Evolutionary conservation across 441 rosid genomes (phyloP), one percentile per base, ranked within the genome.

Genomic region (Populus hybrid): DNA sequence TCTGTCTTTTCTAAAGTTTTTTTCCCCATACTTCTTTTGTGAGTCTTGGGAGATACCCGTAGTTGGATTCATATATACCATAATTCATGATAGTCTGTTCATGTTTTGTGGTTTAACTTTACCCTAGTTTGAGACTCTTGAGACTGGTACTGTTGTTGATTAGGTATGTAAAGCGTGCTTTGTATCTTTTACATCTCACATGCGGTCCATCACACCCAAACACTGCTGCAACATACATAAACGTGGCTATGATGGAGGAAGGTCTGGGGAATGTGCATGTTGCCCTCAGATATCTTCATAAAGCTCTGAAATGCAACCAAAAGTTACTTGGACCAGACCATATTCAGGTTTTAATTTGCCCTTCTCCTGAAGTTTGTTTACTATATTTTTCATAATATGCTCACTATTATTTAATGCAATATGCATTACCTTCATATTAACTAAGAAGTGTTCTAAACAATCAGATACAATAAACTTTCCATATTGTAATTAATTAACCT

Each of bases 161-260:
- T 88, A 90, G 95, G 86, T 90, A 91, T 64, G 92, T 91, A 30
- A 89, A 88, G 73, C 96, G 91, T 72, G 96, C 94, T 36, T 80
- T 91, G 69, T 89, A 84, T 83, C 94, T 91, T 64, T 86, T 91
- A 64, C 92, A 89, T 85, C 90, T 89, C 79, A 88, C 93, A 46
- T 90, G 92, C 10, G 94, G 94, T 28, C 86, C 89, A 69, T 90
- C 90, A 54, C 96, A 91, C 82, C 96, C 96, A 9, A 90, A 91
- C 83, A 89, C 90, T 38, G 94, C 92, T 35, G 94, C 94, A 21
- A 91, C 96, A 21, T 89, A 89, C 74, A 90, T 90, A 77, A 91
- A 91, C 74, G 92, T 90, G 80, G 91, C 95, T 75, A 91, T 90
- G 94, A 91, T 91, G 95, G 93, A 91, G 86, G 93, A 91, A 78